Base-by-base conservation (phyloP, 2,329 filamentous ascomycete genomes). In the Sporothrix variecibatus region DNA sequence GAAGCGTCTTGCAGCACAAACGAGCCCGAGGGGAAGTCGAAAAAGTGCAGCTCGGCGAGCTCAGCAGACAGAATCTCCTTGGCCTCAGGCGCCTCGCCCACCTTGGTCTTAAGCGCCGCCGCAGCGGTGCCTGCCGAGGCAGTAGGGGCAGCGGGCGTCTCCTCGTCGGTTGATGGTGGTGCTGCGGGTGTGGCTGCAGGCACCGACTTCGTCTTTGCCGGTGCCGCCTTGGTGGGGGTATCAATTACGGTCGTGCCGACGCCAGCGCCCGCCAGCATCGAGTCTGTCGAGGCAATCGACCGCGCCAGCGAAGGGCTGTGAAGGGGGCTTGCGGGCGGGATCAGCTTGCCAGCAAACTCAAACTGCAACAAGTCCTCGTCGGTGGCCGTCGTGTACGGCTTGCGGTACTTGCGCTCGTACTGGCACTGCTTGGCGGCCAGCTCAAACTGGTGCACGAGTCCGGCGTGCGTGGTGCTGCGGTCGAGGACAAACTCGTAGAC, bases 401-500 rank as follows among this genome's bases (percentile, higher is more conserved):
- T 93, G 76, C 94, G 90, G 82, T 96, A 97, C 82, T 97, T 98
- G 80, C 95, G 90, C 85, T 99, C 96, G 92, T 97, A 99, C 83
- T 99, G 96, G 82, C 96, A 98, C 88, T 98, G 92, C 74, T 93
- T 89, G 8, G 96, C 93, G 72, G 94, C 91, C 72, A 92, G 87
- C 80, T 95, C 90, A 81, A 99, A 98, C 20, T 92, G 89, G 64
- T 91, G 87, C 31, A 96, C 92, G 78, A 95, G 92, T 15, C 91
- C 91, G 53, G 86, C 82, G n/a, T 75, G 74, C 28, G 73, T 82
- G 11, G 77, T 51, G 73, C 40, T 68, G 31, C 64, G 73, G 83
- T 98, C 96, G 85, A 95, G 98, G 77, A 99, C 93, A 81, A 98
- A 99, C 82, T 99, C 95, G 87, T 94, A 99, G n/a, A 98, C 88